Conservation (phyloP, 306 rosid genomes). For the Elaeagnus macrophylla region DNA sequence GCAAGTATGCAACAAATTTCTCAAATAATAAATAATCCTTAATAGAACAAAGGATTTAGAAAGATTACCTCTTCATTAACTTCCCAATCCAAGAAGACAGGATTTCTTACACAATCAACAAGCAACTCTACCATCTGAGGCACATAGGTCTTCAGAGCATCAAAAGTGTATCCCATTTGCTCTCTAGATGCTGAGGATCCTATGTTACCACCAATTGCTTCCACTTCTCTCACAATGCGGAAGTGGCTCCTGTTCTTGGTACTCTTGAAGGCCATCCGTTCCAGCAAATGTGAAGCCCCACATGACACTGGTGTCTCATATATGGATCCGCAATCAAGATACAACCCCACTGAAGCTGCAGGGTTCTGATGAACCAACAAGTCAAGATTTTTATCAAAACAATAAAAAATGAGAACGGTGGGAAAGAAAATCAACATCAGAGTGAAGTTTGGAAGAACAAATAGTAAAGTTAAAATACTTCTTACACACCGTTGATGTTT, state of each 20-base stretch:
- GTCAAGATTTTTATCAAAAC: slow-evolving; percentile 11
- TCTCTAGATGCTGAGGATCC: slow-evolving; percentile 90
- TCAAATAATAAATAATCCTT: slow-evolving; percentile 6
- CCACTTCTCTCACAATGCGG: slow-evolving; percentile 86
- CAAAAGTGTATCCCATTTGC: slow-evolving; percentile 96
- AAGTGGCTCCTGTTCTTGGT: slow-evolving; percentile 89
- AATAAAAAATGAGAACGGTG: slow-evolving; percentile 6
- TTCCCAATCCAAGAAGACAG: slow-evolving; percentile 94
- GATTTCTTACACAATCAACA: slow-evolving; percentile 78
- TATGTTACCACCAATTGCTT: slow-evolving; percentile 84
- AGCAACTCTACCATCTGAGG: slow-evolving; percentile 95
- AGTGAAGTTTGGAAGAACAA: neutral
- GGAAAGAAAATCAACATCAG: neutral
- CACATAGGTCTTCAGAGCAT: slow-evolving; percentile 78
- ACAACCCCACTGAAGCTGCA: slow-evolving; percentile 81
- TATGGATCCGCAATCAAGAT: slow-evolving; percentile 80
- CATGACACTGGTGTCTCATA: slow-evolving; percentile 65
- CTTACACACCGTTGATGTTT: slow-evolving; percentile 48
- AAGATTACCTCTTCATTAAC: slow-evolving; percentile 80
- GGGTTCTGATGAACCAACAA: slow-evolving; percentile 55
- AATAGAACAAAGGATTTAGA: slow-evolving; percentile 3
- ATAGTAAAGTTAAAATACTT: slow-evolving; percentile 9
- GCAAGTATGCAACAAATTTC: neutral
- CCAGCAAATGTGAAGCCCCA: slow-evolving; percentile 90
- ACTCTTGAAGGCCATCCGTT: slow-evolving; percentile 95